Evolutionary conservation across 768 basidiomycete genomes (phyloP), one percentile per base, ranked within the genome.

Genomic region (Suillus cothurnatus): DNA sequence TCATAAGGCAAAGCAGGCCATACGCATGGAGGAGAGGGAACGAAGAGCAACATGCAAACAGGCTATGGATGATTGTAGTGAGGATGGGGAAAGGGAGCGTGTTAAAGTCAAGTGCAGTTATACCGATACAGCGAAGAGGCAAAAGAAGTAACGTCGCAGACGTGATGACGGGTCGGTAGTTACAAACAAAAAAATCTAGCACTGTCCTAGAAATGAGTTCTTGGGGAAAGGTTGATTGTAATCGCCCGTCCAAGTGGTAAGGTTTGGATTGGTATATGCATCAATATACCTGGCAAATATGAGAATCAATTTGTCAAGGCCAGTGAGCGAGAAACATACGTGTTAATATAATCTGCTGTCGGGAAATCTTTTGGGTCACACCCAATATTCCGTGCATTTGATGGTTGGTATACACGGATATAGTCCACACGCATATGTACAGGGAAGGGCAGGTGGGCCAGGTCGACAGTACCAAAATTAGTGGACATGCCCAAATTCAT

Each of bases 351-450:
- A 6, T 80, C 76, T n/a, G 81, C 79, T 1, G 92, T 94, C 1
- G 93, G 92, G 71, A 84, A 87, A 50, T 81, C 78, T 28, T 78
- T 75, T 4, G 92, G 92, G 69, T 88, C 81, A 68, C 92, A 94
- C 17, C 92, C 92, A 64, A 92, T 81, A 70, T 92, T 91, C 56
- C 83, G 81, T n/a, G 80, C 74, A 59, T 85, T 76, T 56, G 79
- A 73, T 31, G 85, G 83, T 71, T 94, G 93, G 73, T 94, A 95
- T 0, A 94, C 90, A 45, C 92, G 83, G 66, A 88, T 79, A 67
- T 84, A 87, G 68, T 88, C 86, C 45, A 86, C 70, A 38, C 72
- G 76, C 81, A 87, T 77, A 52, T 79, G 79, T 5, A 73, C 75
- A 6, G 86, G 85, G 71, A 87, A 88, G 28, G 72, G 75, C 26